Evolutionary conservation across 1,284 basidiomycete genomes (phyloP), one percentile per base, ranked within the genome.

Genomic region (Rhodotorula sp.): DNA sequence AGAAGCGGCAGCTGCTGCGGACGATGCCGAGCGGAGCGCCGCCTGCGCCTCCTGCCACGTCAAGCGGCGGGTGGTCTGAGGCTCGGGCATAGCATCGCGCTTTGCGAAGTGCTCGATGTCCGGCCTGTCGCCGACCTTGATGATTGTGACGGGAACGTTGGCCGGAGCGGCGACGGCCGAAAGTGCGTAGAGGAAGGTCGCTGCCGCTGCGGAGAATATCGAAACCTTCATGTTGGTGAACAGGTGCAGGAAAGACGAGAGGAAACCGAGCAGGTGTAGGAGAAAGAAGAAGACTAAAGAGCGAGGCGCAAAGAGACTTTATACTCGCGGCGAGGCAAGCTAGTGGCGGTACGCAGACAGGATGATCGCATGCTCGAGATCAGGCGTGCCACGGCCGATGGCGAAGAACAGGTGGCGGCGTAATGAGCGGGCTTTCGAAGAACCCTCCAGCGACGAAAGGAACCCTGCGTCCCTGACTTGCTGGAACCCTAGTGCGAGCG

Each of bases 121-220:
- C 3, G 62, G 53, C 19, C 55, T 54, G 53, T 64, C 62, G 44
- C 62, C 62, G 1, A 61, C 57, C 44, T 61, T 60, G 50, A 52
- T 14, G 57, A 58, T 25, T 44, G 54, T 48, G 9, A 7, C 50
- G 57, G 21, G 23, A 8, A 21, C 27, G 55, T 50, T 19, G 52
- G 53, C 50, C 1, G 50, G 57, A 10, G 46, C 16, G 12, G 59
- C 42, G 0, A 46, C 9, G 21, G 53, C 21, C n/a, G 49, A 5
- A n/a, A 27, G 12, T 16, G 42, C 16, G 42, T 14, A n/a, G 19
- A 46, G 48, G 42, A 56, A 45, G 25, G 45, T 34, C 17, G 25
- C 21, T 16, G 21, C 16, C 13, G 58, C 50, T 23, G 54, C 54
- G 45, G 42, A 7, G 8, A 25, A 41, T 27, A 41, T 25, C 16